Conservation (phyloP, 1,284 basidiomycete genomes). For the Lentinula novae-zelandiae region DNA sequence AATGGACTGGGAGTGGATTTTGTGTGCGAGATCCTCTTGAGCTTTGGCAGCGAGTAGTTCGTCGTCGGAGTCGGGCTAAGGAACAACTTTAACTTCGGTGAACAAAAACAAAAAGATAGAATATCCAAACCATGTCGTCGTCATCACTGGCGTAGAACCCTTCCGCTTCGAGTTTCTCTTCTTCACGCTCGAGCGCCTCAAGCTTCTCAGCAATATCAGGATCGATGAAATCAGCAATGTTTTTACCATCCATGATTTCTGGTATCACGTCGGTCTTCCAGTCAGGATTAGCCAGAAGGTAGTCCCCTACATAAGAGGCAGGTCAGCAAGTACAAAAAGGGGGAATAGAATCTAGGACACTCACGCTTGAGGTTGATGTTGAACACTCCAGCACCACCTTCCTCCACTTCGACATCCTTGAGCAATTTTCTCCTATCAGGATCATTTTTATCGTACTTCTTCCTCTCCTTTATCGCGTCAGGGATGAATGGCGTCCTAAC, state of each 20-base stretch:
- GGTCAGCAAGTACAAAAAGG: slow-evolving; percentile 13
- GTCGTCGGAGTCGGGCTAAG: slow-evolving; percentile 86
- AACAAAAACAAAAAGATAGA: background rate
- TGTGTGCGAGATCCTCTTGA: slow-evolving; percentile 66
- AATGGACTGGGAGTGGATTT: slow-evolving; percentile 72
- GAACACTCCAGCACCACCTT: slow-evolving; percentile 87
- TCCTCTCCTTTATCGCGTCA: slow-evolving; percentile 68
- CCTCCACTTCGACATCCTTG: slow-evolving; percentile 77
- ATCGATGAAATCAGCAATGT: slow-evolving; percentile 98
- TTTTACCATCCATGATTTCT: slow-evolving; percentile 98
- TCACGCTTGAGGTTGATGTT: slow-evolving; percentile 86
- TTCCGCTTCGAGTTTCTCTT: slow-evolving; percentile 89
- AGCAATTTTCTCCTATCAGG: slow-evolving; percentile 69
- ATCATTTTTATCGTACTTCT: slow-evolving; percentile 86
- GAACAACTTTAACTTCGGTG: slow-evolving; percentile 5
- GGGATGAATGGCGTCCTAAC: slow-evolving; percentile 86
- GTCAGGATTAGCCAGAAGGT: slow-evolving; percentile 84
- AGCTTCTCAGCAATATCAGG: slow-evolving; percentile 98
- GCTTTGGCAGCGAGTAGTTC: slow-evolving; percentile 77
- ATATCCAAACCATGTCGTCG: slow-evolving; percentile 68
- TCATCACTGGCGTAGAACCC: slow-evolving; percentile 89
- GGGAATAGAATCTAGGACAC: slow-evolving; percentile 21
- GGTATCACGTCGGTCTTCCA: slow-evolving; percentile 98
- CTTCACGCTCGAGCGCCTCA: slow-evolving; percentile 95
- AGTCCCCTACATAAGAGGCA: slow-evolving; percentile 63